Evolutionary conservation across 2,329 filamentous ascomycete species (phyloP).

Genomic region (Colletotrichum sp.): DNA sequence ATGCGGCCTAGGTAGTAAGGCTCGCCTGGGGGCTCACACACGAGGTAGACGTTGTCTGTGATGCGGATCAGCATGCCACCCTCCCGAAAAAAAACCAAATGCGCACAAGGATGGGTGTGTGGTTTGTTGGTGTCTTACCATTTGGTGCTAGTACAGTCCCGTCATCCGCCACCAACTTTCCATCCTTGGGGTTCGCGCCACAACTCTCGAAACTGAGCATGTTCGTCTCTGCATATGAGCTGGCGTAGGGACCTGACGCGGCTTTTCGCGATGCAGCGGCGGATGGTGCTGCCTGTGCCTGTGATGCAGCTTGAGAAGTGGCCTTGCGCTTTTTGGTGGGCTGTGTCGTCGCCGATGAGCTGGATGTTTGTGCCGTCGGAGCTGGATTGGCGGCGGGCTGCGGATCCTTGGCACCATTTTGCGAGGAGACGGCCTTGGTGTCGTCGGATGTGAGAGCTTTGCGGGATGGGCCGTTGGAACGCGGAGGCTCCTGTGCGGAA

Average conservation of each 20-base stretch:
- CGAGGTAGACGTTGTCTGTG: constrained; percentile 84
- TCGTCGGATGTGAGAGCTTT: constrained; percentile 46
- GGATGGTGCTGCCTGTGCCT: constrained; percentile 26
- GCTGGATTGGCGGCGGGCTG: constrained; percentile 25
- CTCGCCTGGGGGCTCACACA: constrained; percentile 96
- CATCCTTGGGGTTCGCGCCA: constrained; percentile 72
- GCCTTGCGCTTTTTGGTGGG: constrained; percentile 88
- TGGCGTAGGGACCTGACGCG: constrained; percentile 33
- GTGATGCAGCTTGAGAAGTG: constrained; percentile 36
- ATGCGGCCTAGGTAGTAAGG: constrained; percentile 97
- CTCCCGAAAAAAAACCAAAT: background rate
- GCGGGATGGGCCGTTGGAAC: constrained; percentile 40
- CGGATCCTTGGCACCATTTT: constrained; percentile 43
- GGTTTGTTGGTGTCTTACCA: constrained; percentile 64
- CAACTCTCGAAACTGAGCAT: constrained; percentile 86
- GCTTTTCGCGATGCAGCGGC: constrained; percentile 39
- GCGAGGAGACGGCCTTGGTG: constrained; percentile 37
- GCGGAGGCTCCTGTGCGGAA: constrained; percentile 39
- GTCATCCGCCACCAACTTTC: constrained; percentile 86
- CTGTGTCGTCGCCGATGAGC: constrained; percentile 50
- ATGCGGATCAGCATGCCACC: constrained; percentile 28
- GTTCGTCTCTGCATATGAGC: constrained; percentile 71
- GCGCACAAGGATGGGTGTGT: constrained; percentile 3
- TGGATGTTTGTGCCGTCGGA: constrained; percentile 45
- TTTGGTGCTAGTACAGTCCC: constrained; percentile 84